Base-by-base conservation (phyloP, 257 asterid genomes). In the Nicotiana noctiflora region DNA sequence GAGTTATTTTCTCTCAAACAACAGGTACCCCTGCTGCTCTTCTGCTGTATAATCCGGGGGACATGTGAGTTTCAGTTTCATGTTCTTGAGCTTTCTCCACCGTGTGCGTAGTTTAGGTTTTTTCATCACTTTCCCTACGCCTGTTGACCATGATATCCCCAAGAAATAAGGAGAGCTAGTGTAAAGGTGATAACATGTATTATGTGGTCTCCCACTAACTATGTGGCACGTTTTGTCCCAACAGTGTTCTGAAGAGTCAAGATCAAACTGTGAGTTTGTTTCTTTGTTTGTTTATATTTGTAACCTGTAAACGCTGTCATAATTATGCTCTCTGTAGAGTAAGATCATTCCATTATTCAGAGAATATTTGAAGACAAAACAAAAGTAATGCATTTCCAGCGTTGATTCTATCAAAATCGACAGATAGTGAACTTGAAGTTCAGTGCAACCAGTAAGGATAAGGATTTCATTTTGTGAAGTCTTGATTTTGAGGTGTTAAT, bases 1-100 rank as follows among this genome's bases (percentile, higher is more conserved):
- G 82, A 85, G 59, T 61, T 82, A 1, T 18, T 75, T 56, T 23
- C 34, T 34, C 52, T 84, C 70, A 64, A 74, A 55, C 52, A 75
- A 51, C 68, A 82, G 85, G 85, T 85, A 34, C 57, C 6, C 40
- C 44, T 32, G 32, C 40, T 55, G n/a, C 17, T 77, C 19, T 31
- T 68, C 57, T 44, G 11, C 29, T 70, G 77, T 56, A 3, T 3
- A 70, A 19, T 70, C 6, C 6, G 34, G n/a, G 23, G 29, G 19
- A 5, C 25, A 9, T 60, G 44, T 53, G 53, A 51, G 65, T 51
- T 68, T 44, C 57, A 40, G 23, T 21, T 68, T 19, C 34, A 70
- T 12, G 57, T 40, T 68, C 32, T 68, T 19, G 11, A 19, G 55
- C 32, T 68, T 40, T 68, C 76, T 68, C 76, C 40, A 2, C 76